These are phyloP conservation scores for Hypholoma fasciculare DNA, from an alignment of 768 basidiomycete species.

Conservation along the genomic window DNA sequence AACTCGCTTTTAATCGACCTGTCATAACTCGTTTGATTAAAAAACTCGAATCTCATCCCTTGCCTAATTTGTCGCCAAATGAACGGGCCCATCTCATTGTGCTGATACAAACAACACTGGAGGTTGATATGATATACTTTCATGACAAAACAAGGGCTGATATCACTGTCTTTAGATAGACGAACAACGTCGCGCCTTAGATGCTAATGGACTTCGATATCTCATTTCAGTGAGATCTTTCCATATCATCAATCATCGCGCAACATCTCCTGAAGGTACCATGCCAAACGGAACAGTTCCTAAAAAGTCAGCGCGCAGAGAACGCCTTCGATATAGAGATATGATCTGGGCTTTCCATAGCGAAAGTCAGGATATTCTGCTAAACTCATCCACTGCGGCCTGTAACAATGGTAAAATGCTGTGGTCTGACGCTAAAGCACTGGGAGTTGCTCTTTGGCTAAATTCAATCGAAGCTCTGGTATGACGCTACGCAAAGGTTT, in stretches of 20 bases:
- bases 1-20: conserved; percentile 58
- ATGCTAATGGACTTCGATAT: conserved; percentile 91
- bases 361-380: conserved; percentile 85
- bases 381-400: conserved; percentile 66
- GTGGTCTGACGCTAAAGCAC: conserved; percentile 85
- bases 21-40: conserved; percentile 63
- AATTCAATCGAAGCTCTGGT: conserved; percentile 80
- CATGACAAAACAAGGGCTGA: conserved; percentile 1
- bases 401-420: conserved; percentile 79
- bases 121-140: conserved; percentile 48
- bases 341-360: conserved; percentile 98
- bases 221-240: conserved; percentile 92
- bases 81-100: conserved; percentile 85
- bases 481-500: conserved; percentile 23
- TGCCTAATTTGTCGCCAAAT: conserved; percentile 72
- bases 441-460: conserved; percentile 90
- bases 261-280: conserved; percentile 44
- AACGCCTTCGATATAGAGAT: conserved; percentile 88
- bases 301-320: conserved; percentile 57
- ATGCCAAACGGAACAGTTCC: conserved; percentile 39
- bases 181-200: conserved; percentile 86
- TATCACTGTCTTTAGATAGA: conserved; percentile 59
- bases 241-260: conserved; percentile 77
- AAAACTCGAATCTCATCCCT: conserved; percentile 57
- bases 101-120: conserved; percentile 83